Conservation (phyloP, 106 monocot genomes). For the Agapanthus africanus region DNA sequence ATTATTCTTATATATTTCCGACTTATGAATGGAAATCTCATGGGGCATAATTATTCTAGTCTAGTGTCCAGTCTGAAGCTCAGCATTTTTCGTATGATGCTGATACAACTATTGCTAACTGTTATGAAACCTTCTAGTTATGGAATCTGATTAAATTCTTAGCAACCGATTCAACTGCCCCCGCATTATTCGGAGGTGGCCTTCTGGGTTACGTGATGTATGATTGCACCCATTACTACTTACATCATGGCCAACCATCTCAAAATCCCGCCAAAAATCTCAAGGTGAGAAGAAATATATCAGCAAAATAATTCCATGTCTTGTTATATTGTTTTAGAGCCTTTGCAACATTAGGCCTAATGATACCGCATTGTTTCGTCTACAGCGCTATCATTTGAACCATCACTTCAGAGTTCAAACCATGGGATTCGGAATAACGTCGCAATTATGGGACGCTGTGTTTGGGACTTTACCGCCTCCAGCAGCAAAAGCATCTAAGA, state of each 20-base stretch:
- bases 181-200: slow-evolving; percentile 73
- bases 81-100: too few species aligned
- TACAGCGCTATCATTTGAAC: slow-evolving; percentile 82
- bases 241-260: slow-evolving; percentile 84
- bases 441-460: slow-evolving; percentile 67
- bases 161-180: slow-evolving; percentile 43
- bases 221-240: slow-evolving; percentile 89
- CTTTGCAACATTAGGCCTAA: not conserved
- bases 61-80: too few species aligned
- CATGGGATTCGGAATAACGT: slow-evolving; percentile 89
- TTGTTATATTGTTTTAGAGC: not conserved
- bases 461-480: slow-evolving; percentile 71
- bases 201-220: slow-evolving; percentile 85
- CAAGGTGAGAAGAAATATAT: slow-evolving; percentile 1
- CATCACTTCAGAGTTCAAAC: slow-evolving; percentile 83
- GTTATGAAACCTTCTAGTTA: too few species aligned
- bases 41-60: too few species aligned
- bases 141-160: slow-evolving; percentile 54
- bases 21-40: too few species aligned
- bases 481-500: too few species aligned
- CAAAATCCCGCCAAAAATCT: slow-evolving; percentile 38
- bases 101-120: too few species aligned
- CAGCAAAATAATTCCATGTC: not conserved
- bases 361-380: not conserved
- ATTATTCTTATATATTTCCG: too few species aligned